Base-by-base conservation (phyloP, 805 yeast species). In the Candida verbasci region DNA sequence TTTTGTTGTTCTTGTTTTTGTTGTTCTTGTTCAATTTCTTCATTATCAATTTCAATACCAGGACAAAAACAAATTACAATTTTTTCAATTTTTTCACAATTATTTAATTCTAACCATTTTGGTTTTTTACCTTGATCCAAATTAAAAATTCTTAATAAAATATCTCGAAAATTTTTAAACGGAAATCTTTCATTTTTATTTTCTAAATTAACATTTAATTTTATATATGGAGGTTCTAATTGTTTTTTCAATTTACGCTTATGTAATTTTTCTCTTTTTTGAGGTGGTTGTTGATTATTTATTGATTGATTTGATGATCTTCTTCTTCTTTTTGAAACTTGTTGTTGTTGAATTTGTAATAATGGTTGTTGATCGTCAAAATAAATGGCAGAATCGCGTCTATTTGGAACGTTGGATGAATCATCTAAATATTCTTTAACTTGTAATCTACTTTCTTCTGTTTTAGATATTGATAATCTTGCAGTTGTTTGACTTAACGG, bases 61-160 rank as follows among this genome's bases (percentile, higher is more conserved):
- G 93, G 86, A 3, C 78, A 72, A 35, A 79, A 61, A 3, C 85
- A 55, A 17, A 77, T 60, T 0, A 83, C 77, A 2, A 81, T 70
- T 40, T 74, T 76, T n/a, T 66, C 53, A 2, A 85, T 60, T 3
- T 65, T 55, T 15, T 53, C 47, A 32, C 74, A 60, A 44, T 82
- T 79, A 2, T 50, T 58, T 5, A 83, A 47, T 12, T 60, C 56
- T n/a, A 74, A 45, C 77, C 79, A 77, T 9, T 55, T 53, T 1
- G 82, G 29, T 25, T 29, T 37, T 10, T 22, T 31, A 11, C 43
- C 40, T 17, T 31, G 12, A 6, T 34, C 26, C 8, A 38, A 31
- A 8, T 36, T 35, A 24, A 43, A 48, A 8, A 40, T 42, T 12
- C 43, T 34, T n/a, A 52, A 35, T 6, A 53, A 35, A 31, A 53